Base-by-base conservation (phyloP, 2,329 filamentous ascomycete species). In the Colletotrichum tofieldiae region DNA sequence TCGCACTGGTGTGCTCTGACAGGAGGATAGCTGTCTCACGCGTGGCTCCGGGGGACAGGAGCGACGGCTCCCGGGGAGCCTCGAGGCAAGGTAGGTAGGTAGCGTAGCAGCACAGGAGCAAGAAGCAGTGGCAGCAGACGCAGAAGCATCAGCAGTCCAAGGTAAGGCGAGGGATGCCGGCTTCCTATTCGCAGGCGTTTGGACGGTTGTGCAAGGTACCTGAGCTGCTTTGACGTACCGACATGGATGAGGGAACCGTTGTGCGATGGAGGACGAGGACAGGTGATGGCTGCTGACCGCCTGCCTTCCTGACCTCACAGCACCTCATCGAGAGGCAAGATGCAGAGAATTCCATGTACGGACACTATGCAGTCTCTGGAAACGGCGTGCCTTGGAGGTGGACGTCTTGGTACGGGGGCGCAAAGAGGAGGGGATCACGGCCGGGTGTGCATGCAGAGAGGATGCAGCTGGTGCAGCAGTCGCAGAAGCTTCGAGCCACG, bases 151-250 rank as follows among this genome's bases (percentile, higher is more conserved):
- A 55, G 54, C 62, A 65, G 61, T 43, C 51, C 45, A 56, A 67
- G 37, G 26, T 18, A 18, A 26, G 59, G 23, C n/a, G 37, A 37
- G 45, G 26, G 18, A 52, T 43, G 14, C 70, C n/a, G 43, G 54
- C 23, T 60, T 55, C 54, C 58, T 35, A 69, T 72, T 70, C 32
- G 59, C 32, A 35, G 45, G 45, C 43, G 16, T 69, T 23, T 35
- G 54, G 54, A 59, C 65, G 70, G 65, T 54, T 72, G 71, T 71
- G 71, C 61, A 73, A 67, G 71, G 71, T 71, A 67, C 67, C 67
- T 71, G 67, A 71, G 32, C 49, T 47, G 41, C 49, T 73, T 58
- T 18, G 16, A 62, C 56, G 65, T 67, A 71, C 61, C 67, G 67
- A 73, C 71, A 71, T 71, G 61, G 61, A 23, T 64, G n/a, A 49